Percentiles rank a stretch among this genome's conserved stretches.
phyloP scores from a whole-genome alignment of 2,329 filamentous ascomycete genomes.

The Talaromyces sp. region DNA sequence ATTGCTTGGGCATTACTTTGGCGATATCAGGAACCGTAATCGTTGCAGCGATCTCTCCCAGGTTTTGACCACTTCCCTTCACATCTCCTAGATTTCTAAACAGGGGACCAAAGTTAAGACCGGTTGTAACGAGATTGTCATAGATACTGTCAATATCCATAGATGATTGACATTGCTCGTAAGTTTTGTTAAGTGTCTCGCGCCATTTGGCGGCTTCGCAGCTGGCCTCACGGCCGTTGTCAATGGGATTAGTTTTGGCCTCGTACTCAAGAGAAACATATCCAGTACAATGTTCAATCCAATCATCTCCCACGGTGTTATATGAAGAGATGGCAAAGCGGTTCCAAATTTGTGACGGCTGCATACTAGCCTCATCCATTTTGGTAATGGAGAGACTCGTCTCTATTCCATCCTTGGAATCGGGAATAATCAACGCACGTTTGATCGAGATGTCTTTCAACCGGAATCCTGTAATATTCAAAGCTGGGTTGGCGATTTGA shows the following conservation, averaged over 20 bases:
- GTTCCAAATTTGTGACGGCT: constrained; percentile 24
- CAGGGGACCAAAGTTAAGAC: constrained; percentile 30
- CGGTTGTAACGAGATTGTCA: constrained; percentile 27
- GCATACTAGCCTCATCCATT: constrained; percentile 23
- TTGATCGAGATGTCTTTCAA: constrained; percentile 28
- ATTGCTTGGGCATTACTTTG: constrained; percentile 33
- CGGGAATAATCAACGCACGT: constrained; percentile 30
- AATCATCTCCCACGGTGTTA: constrained; percentile 27
- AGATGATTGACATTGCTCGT: constrained; percentile 22
- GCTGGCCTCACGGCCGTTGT: constrained; percentile 23
- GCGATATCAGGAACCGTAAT: constrained; percentile 30
- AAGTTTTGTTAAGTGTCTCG: constrained; percentile 17
- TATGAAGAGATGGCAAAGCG: constrained; percentile 33
- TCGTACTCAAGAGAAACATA: constrained; percentile 27
- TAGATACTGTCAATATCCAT: constrained; percentile 27
- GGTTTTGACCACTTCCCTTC: constrained; percentile 19
- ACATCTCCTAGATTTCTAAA: constrained; percentile 31
- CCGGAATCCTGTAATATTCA: constrained; percentile 19
- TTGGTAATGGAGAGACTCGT: constrained; percentile 26
- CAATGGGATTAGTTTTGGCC: constrained; percentile 20
- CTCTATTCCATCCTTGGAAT: constrained; percentile 32
- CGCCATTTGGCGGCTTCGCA: constrained; percentile 21
- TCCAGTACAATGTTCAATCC: constrained; percentile 37
- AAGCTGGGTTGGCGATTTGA: constrained; percentile 22
- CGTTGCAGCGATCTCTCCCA: constrained; percentile 23